These are phyloP conservation scores for Botryotinia narcissicola DNA, from an alignment of 2,329 filamentous ascomycete genomes.

Conservation along the genomic window DNA sequence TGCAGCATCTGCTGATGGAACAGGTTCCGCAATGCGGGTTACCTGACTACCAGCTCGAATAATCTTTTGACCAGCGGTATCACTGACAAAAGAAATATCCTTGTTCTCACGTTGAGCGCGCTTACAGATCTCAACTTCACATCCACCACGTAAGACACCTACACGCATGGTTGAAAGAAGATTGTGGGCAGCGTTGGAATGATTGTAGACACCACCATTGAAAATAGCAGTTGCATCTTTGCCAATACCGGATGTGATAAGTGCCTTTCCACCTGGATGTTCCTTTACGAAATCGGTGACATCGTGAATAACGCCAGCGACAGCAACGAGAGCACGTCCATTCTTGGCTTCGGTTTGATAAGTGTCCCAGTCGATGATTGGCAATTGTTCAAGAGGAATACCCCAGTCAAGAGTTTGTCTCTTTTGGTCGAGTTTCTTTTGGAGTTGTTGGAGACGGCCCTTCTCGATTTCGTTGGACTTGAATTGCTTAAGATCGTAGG, in stretches of 20 bases:
- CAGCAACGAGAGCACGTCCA: conserved; percentile 71
- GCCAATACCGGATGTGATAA: conserved; percentile 78
- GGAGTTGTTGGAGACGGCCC: conserved; percentile 80
- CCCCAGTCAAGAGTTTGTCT: conserved; percentile 82
- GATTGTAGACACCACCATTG: conserved; percentile 87
- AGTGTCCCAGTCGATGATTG: conserved; percentile 83
- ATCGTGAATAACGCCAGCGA: conserved; percentile 85
- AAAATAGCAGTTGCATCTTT: conserved; percentile 90
- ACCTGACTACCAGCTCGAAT: conserved; percentile 82
- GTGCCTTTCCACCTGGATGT: conserved; percentile 85
- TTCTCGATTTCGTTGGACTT: conserved; percentile 90
- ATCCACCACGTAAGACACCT: conserved; percentile 80
- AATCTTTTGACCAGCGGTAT: conserved; percentile 77
- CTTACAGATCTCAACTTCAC: conserved; percentile 93
- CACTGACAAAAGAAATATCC: conserved; percentile 75
- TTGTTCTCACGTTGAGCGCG: conserved; percentile 80
- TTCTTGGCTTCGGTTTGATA: conserved; percentile 76
- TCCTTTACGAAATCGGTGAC: conserved; percentile 82
- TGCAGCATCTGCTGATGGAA: conserved; percentile 80
- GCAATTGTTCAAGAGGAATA: conserved; percentile 78
- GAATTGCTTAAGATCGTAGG: conserved; percentile 88
- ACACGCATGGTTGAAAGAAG: conserved; percentile 84
- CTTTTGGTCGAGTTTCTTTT: conserved; percentile 92
- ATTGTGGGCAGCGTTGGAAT: conserved; percentile 89
- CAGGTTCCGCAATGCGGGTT: conserved; percentile 77